Conservation (phyloP, 768 basidiomycete genomes). For the Crepidotus variabilis region DNA sequence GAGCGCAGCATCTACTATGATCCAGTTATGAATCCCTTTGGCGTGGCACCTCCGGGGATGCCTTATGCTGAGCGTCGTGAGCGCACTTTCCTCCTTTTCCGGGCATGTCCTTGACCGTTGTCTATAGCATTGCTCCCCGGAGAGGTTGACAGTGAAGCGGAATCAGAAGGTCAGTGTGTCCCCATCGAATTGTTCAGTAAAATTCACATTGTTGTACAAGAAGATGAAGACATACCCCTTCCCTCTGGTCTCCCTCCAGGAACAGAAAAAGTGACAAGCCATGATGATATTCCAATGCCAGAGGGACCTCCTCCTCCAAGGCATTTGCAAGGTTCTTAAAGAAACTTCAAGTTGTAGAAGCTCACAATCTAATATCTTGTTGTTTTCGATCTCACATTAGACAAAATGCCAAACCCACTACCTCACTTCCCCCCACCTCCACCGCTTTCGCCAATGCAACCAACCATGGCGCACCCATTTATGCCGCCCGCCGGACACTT, state of each 20-base stretch:
- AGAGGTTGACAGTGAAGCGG: conserved; percentile 63
- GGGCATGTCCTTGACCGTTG: conserved; percentile 3
- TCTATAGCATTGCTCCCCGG: conserved; percentile 53
- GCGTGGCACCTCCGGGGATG: conserved; percentile 94
- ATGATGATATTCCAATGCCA: conserved; percentile 89
- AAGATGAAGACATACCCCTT: conserved; percentile 63
- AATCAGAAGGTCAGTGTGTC: conserved; percentile 33
- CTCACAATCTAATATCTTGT: too few species aligned
- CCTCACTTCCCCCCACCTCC: too few species aligned
- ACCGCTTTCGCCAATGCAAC: too few species aligned
- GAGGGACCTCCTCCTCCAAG: conserved; percentile 64
- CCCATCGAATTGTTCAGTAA: neutral
- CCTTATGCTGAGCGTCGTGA: conserved; percentile 87
- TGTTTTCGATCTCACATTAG: too few species aligned
- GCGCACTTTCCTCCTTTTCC: conserved; percentile 23
- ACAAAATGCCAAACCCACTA: too few species aligned
- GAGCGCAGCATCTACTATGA: conserved; percentile 92
- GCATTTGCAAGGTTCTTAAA: too few species aligned
- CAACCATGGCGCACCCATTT: neutral
- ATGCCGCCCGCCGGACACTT: conserved; percentile 1
- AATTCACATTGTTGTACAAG: conserved; percentile 4
- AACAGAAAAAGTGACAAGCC: conserved; percentile 48
- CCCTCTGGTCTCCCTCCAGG: conserved; percentile 64
- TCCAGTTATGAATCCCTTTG: conserved; percentile 88
- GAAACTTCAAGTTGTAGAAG: too few species aligned